Evolutionary conservation across 2,329 filamentous ascomycete species (phyloP).

Genomic region (Cladosporium sp.): DNA sequence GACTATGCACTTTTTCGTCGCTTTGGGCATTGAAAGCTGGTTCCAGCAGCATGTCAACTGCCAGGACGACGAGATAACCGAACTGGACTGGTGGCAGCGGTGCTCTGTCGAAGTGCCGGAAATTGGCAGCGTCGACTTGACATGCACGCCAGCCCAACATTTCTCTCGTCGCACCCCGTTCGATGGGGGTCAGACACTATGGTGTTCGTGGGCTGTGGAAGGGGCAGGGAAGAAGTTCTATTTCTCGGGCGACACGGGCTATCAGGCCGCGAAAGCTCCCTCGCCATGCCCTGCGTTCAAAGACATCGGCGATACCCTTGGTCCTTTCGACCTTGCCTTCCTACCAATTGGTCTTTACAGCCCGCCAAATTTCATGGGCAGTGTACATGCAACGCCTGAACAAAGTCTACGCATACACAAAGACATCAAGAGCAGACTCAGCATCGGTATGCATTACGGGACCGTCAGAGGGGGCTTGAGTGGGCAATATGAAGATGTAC

Average conservation of each 20-base stretch:
- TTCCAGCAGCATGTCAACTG: constrained; percentile 38
- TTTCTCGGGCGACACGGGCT: constrained; percentile 50
- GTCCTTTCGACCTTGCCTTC: constrained; percentile 47
- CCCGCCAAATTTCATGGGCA: constrained; percentile 42
- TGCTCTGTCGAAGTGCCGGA: constrained; percentile 31
- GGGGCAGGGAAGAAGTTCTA: constrained; percentile 36
- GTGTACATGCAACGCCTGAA: constrained; percentile 45
- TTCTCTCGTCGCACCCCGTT: constrained; percentile 40
- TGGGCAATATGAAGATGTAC: constrained; percentile 46
- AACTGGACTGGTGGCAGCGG: constrained; percentile 51
- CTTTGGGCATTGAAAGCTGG: constrained; percentile 37
- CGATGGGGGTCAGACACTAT: constrained; percentile 40
- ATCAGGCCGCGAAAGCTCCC: constrained; percentile 37
- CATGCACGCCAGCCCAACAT: constrained; percentile 48
- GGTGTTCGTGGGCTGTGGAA: constrained; percentile 46
- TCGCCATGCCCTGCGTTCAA: constrained; percentile 46
- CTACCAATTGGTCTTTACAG: constrained; percentile 48
- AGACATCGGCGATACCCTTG: constrained; percentile 43
- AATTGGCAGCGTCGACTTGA: constrained; percentile 37
- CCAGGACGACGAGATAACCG: constrained; percentile 37
- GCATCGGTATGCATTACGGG: constrained; percentile 51
- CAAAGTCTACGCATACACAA: constrained; percentile 47
- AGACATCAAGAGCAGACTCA: constrained; percentile 44
- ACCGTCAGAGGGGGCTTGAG: constrained; percentile 45
- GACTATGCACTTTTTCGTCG: constrained; percentile 40